A percentile compares a stretch with the other conserved stretches of the same genome.
Evolutionary conservation across 768 basidiomycete species (phyloP).

Genomic region (Rhizopogon vesiculosus): DNA sequence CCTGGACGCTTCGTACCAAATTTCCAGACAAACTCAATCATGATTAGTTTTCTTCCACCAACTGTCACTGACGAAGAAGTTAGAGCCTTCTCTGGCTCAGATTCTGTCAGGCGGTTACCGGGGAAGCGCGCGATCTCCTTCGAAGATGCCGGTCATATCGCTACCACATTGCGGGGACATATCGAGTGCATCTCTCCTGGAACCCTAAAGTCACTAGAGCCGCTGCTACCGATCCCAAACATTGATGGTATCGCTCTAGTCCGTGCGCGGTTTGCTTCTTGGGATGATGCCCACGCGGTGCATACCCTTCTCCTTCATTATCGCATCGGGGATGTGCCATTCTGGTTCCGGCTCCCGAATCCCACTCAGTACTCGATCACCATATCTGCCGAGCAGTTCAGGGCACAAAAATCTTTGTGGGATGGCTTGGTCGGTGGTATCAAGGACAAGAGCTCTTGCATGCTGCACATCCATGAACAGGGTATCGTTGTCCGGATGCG

Average conservation of each 20-base stretch:
- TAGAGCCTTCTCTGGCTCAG: constrained; percentile 26
- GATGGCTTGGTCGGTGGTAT: constrained; percentile 33
- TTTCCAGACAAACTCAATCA: constrained; percentile 32
- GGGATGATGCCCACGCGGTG: constrained; percentile 42
- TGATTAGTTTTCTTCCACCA: constrained; percentile 37
- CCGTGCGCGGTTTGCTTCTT: constrained; percentile 42
- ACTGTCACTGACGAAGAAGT: constrained; percentile 20
- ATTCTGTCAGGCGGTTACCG: constrained; percentile 19
- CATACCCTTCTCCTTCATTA: constrained; percentile 31
- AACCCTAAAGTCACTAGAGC: constrained; percentile 23
- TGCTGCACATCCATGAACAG: constrained; percentile 24
- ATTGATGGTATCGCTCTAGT: constrained; percentile 29
- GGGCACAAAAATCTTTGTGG: constrained; percentile 48
- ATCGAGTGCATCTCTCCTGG: constrained; percentile 15
- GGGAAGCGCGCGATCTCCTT: constrained; percentile 15
- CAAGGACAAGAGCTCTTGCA: constrained; percentile 32
- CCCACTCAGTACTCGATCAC: constrained; percentile 47
- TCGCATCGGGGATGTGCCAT: constrained; percentile 21
- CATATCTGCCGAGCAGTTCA: constrained; percentile 45
- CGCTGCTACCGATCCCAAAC: constrained; percentile 10
- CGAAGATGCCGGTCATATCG: constrained; percentile 10
- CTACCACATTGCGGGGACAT: constrained; percentile 19
- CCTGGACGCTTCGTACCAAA: constrained; percentile 20
- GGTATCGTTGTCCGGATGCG: constrained; percentile 32
- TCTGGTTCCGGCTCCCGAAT: constrained; percentile 41